Conservation (phyloP, 306 rosid genomes). For the Castanea sativa region DNA sequence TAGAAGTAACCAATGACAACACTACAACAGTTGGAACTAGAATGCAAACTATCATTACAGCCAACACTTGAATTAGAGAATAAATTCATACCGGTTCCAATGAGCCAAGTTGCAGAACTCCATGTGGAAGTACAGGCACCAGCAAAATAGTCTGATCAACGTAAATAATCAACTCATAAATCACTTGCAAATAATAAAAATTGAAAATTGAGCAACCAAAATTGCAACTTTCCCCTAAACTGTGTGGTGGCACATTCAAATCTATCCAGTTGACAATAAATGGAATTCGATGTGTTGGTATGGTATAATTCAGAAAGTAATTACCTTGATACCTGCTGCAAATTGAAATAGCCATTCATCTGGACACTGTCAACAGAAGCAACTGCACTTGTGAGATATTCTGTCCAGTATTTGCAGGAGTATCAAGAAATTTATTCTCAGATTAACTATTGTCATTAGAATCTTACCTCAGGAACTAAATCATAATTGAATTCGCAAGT, state of each 20-base stretch:
- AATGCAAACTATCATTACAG: background rate
- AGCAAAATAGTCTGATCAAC: conserved; percentile 73
- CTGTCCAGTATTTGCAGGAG: background rate
- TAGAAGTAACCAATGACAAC: background rate
- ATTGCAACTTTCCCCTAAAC: background rate
- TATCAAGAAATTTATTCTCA: background rate
- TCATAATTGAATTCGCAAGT: conserved; percentile 29
- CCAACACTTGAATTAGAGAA: conserved; percentile 23
- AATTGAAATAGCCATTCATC: conserved; percentile 82
- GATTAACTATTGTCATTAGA: conserved; percentile 15
- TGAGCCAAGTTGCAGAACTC: conserved; percentile 93
- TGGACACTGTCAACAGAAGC: conserved; percentile 54
- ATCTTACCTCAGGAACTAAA: conserved; percentile 53
- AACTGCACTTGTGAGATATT: conserved; percentile 23
- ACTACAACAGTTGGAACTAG: background rate
- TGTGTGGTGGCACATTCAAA: background rate
- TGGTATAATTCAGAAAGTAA: background rate
- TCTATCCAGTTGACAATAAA: conserved; percentile 8
- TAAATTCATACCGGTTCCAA: conserved; percentile 57
- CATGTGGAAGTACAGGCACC: conserved; percentile 80
- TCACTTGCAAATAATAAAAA: background rate
- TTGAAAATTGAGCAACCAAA: background rate
- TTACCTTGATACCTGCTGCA: conserved; percentile 86
- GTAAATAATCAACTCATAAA: conserved; percentile 9
- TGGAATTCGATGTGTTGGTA: background rate